Base-by-base conservation (phyloP, 768 basidiomycete genomes). In the Podaxis rugospora region DNA sequence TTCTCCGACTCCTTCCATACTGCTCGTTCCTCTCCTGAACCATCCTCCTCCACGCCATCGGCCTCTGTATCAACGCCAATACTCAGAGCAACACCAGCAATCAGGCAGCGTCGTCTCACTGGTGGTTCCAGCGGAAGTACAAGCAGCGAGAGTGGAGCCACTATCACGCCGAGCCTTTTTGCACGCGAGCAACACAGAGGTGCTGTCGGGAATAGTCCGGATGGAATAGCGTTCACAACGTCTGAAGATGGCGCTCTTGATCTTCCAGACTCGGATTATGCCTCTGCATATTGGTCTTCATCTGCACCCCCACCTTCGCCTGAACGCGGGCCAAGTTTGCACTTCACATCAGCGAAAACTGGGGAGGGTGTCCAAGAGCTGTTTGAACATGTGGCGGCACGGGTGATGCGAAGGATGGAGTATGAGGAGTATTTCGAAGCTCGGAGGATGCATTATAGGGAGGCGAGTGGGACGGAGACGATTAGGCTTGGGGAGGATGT, bases 271-370 rank as follows among this genome's bases (percentile, higher is more conserved):
- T 50, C 57, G 4, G 36, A 44, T 7, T 3, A 25, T 36, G 28
- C 21, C 21, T 21, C 65, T 18, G 39, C 63, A 25, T 52, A 66
- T 18, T 53, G 65, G 25, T 57, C 61, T 51, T 71, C 27, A 42
- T 58, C 62, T 25, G 61, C 60, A 35, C 66, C 67, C 27, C 69
- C 67, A 13, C 67, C 71, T 4, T 49, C 65, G 6, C 81, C 77
- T 0, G 85, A 83, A 32, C 76, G 71, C 1, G 82, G 87, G 2
- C 86, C 89, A 0, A 83, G 78, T 69, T 73, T 92, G 10, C 90
- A 92, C 71, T 87, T 89, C 67, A 83, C 89, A 5, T 89, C 87
- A 0, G 90, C 92, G 2, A 90, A 90, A 72, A 90, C 88, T 3
- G 92, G 92, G 0, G 80, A 83, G 37, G 86, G 88, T 6, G 89